These are phyloP conservation scores for Cercospora zeina DNA, from an alignment of 2,329 filamentous ascomycete genomes.

Conservation along the genomic window DNA sequence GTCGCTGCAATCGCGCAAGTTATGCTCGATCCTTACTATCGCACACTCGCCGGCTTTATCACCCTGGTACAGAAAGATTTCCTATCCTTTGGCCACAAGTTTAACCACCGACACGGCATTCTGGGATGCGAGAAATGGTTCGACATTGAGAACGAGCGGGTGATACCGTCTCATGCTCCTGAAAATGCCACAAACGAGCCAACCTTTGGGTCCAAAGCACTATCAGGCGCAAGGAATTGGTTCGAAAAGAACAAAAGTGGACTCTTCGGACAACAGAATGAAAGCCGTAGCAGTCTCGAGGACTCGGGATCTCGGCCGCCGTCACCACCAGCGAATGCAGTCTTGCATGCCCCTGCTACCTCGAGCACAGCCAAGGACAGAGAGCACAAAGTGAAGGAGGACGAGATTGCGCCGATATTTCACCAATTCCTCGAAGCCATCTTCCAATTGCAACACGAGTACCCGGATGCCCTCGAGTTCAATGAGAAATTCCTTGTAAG, in stretches of 20 bases:
- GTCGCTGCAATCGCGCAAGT: slow-evolving; percentile 88
- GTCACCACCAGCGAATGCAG: slow-evolving; percentile 44
- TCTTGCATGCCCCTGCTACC: slow-evolving; percentile 52
- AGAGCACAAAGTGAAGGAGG: slow-evolving; percentile 70
- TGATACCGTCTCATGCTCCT: slow-evolving; percentile 51
- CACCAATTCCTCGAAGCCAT: slow-evolving; percentile 96
- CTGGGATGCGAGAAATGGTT: slow-evolving; percentile 95
- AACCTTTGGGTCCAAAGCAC: slow-evolving; percentile 59
- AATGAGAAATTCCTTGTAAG: slow-evolving; percentile 90
- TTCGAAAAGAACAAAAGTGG: slow-evolving; percentile 68
- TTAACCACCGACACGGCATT: slow-evolving; percentile 85
- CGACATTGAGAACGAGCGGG: slow-evolving; percentile 74
- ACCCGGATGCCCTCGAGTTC: slow-evolving; percentile 89
- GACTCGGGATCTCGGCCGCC: slow-evolving; percentile 44
- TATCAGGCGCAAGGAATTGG: slow-evolving; percentile 77
- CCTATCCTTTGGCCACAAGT: slow-evolving; percentile 97
- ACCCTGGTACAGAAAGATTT: slow-evolving; percentile 95
- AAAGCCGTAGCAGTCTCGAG: slow-evolving; percentile 64
- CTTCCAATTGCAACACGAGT: slow-evolving; percentile 83
- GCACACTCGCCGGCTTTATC: slow-evolving; percentile 92
- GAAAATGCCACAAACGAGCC: slow-evolving; percentile 50
- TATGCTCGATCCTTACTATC: slow-evolving; percentile 92
- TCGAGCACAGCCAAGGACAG: slow-evolving; percentile 54
- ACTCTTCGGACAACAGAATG: slow-evolving; percentile 49
- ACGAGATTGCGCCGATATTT: slow-evolving; percentile 92